A percentile compares a stretch with the other conserved stretches of the same genome.
These are phyloP conservation scores for Gillenia trifoliata DNA, from an alignment of 306 rosid genomes.

Conservation along the genomic window DNA sequence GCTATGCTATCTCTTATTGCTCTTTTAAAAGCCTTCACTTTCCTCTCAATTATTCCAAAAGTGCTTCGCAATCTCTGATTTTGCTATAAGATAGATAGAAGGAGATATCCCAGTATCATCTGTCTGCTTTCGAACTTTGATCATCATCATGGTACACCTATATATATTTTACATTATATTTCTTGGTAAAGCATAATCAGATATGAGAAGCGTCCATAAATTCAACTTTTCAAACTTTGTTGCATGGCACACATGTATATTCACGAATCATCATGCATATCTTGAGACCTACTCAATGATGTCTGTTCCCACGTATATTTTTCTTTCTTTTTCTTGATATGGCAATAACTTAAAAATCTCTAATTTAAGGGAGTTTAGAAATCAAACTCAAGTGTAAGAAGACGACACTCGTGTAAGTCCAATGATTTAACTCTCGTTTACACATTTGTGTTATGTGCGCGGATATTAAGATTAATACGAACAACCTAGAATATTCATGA, in stretches of 20 bases:
- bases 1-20: constrained; percentile 28
- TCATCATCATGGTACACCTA: constrained; percentile 15
- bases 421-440: too few species aligned
- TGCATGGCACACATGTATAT: constrained; percentile 17
- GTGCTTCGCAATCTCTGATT: constrained; percentile 27
- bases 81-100: constrained; percentile 18
- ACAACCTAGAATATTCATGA: background rate
- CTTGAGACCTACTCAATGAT: background rate
- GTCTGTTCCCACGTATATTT: background rate
- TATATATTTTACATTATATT: background rate
- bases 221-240: constrained; percentile 18
- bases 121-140: constrained; percentile 16
- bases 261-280: constrained; percentile 8
- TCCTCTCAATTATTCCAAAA: constrained; percentile 23
- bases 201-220: constrained; percentile 20
- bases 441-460: background rate
- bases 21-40: constrained; percentile 34
- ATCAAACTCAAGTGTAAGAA: background rate
- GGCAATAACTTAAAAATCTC: too few species aligned
- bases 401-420: background rate
- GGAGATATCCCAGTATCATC: constrained; percentile 20
- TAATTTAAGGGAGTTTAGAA: too few species aligned
- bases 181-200: background rate
- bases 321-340: background rate
- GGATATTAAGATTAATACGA: background rate